A percentile compares a stretch with the other conserved stretches of the same genome.
phyloP scores from a whole-genome alignment of 805 yeast species.

The Teunomyces stri region DNA sequence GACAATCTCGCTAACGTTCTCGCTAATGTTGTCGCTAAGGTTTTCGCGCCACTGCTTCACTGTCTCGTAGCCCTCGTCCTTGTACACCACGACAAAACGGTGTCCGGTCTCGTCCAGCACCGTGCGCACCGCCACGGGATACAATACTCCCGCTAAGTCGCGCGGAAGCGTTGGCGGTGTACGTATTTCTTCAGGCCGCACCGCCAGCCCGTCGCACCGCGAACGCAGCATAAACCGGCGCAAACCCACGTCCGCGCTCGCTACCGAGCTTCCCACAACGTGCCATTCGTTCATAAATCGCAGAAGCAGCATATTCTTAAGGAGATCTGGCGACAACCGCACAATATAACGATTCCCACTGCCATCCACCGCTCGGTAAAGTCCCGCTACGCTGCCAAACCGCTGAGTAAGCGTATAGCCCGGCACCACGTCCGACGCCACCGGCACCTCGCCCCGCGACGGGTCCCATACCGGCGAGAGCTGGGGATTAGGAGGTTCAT shows the following conservation, averaged over 20 bases:
- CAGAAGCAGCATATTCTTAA: slow-evolving; percentile 18
- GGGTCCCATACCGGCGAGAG: slow-evolving; percentile 7
- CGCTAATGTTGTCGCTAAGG: no score
- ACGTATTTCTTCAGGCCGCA: not conserved
- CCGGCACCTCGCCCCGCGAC: slow-evolving; percentile 10
- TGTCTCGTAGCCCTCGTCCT: slow-evolving; percentile 8
- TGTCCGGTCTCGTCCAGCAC: not conserved
- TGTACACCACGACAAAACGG: slow-evolving; percentile 8
- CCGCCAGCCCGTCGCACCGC: no score
- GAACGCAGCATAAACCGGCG: slow-evolving; percentile 13
- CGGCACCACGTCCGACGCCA: slow-evolving; percentile 16
- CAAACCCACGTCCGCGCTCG: not conserved
- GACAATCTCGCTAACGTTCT: slow-evolving; percentile 5
- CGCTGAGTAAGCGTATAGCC: slow-evolving; percentile 24
- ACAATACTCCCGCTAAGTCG: slow-evolving; percentile 25
- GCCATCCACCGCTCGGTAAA: slow-evolving; percentile 18
- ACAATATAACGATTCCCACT: slow-evolving; percentile 14
- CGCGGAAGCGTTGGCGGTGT: slow-evolving; percentile 26
- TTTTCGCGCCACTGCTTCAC: slow-evolving; percentile 4
- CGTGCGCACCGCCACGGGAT: slow-evolving; percentile 20
- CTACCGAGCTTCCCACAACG: slow-evolving; percentile 20
- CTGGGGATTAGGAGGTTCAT: slow-evolving; percentile 7
- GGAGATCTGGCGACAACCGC: slow-evolving; percentile 24
- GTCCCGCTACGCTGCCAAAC: slow-evolving; percentile 11
- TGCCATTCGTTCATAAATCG: slow-evolving; percentile 37